These are phyloP conservation scores for Parafenestella ontariensis DNA, from an alignment of 2,329 filamentous ascomycete genomes.

Conservation along the genomic window DNA sequence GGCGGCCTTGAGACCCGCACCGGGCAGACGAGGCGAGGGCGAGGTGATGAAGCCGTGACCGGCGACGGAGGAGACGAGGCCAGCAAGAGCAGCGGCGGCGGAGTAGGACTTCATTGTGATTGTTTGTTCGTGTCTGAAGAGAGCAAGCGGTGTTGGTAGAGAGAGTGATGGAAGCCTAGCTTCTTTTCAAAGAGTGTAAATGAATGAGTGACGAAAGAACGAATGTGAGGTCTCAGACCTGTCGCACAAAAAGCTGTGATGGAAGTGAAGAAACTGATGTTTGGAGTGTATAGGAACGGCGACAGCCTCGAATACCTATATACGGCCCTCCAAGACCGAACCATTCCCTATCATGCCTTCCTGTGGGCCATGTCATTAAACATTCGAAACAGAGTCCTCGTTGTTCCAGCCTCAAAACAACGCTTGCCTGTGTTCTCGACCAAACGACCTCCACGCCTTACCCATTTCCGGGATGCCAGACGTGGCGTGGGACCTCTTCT, in stretches of 20 bases:
- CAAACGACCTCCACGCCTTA: conserved; percentile 18
- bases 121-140: conserved; percentile 20
- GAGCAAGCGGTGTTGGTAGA: conserved; percentile 20
- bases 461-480: conserved; percentile 21
- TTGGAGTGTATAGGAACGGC: conserved; percentile 12
- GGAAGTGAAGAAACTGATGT: conserved; percentile 33
- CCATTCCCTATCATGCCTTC: conserved; percentile 16
- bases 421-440: conserved; percentile 24
- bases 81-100: conserved; percentile 51
- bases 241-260: conserved; percentile 33
- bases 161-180: conserved; percentile 42
- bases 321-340: conserved; percentile 14
- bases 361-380: conserved; percentile 46
- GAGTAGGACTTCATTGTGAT: conserved; percentile 54
- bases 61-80: conserved; percentile 55
- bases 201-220: conserved; percentile 44
- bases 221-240: conserved; percentile 51
- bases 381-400: conserved; percentile 39
- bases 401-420: conserved; percentile 27
- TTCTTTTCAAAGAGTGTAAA: conserved; percentile 37
- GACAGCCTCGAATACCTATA: conserved; percentile 24
- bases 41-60: conserved; percentile 62
- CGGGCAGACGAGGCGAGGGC: conserved; percentile 59
- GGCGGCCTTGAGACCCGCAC: conserved; percentile 58
- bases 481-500: conserved; percentile 24